These are phyloP conservation scores for Wickerhamomyces ciferrii DNA, from an alignment of 805 yeast genomes.

Conservation along the genomic window DNA sequence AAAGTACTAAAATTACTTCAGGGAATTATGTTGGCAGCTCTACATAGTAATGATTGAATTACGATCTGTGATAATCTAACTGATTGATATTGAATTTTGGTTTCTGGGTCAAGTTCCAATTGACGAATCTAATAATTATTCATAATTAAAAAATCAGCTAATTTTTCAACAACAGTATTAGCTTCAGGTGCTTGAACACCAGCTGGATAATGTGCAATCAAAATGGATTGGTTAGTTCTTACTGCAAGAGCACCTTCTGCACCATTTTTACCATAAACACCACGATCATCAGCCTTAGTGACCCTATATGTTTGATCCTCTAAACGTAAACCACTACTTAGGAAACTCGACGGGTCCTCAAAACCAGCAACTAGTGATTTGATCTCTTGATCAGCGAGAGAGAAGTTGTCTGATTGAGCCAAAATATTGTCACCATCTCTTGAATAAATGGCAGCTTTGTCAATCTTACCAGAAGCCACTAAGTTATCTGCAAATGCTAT, in stretches of 20 bases:
- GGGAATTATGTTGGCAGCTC: too few relatives aligned
- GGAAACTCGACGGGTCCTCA: slow-evolving; percentile 72
- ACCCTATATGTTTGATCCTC: slow-evolving; percentile 84
- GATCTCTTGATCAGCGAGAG: slow-evolving; percentile 66
- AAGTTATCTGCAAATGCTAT: slow-evolving; percentile 94
- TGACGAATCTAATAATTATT: slow-evolving; percentile 64
- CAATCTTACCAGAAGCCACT: slow-evolving; percentile 80
- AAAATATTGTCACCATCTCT: slow-evolving; percentile 92
- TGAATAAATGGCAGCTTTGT: slow-evolving; percentile 89
- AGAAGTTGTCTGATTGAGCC: slow-evolving; percentile 76
- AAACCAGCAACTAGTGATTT: slow-evolving; percentile 72
- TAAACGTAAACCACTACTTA: slow-evolving; percentile 80
- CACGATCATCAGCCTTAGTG: slow-evolving; percentile 85
- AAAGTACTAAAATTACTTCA: too few relatives aligned
- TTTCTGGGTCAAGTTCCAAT: too few relatives aligned
- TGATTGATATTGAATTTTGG: background rate
- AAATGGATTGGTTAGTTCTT: slow-evolving; percentile 87
- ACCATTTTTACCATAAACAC: slow-evolving; percentile 89
- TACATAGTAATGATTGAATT: too few relatives aligned
- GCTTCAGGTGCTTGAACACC: slow-evolving; percentile 95
- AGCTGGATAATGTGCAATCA: slow-evolving; percentile 88
- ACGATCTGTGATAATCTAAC: too few relatives aligned
- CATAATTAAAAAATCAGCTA: slow-evolving; percentile 90
- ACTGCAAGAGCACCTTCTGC: slow-evolving; percentile 87
- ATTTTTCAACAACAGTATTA: slow-evolving; percentile 87